These are phyloP conservation scores for Suhomyces yuchorum DNA, from an alignment of 1,139 yeast genomes.

Conservation along the genomic window DNA sequence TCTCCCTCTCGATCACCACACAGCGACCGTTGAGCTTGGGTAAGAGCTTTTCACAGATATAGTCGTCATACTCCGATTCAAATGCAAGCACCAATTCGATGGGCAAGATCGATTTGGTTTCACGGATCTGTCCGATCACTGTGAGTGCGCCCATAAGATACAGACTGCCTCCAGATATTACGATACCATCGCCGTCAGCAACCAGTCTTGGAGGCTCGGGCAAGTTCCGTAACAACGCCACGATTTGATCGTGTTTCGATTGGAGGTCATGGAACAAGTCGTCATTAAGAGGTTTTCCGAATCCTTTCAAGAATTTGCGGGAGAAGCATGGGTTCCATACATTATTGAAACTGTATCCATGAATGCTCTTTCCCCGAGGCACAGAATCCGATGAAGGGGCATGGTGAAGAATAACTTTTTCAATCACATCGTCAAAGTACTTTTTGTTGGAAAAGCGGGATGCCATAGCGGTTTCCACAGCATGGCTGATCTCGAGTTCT, in stretches of 20 bases:
- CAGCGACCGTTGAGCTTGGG: conserved; percentile 25
- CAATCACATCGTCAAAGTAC: conserved; percentile 16
- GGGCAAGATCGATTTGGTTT: conserved; percentile 23
- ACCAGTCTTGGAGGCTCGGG: conserved; percentile 18
- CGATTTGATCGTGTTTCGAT: conserved; percentile 14
- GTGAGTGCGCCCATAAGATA: conserved; percentile 24
- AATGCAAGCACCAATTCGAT: conserved; percentile 21
- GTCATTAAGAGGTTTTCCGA: conserved; percentile 17
- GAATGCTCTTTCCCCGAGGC: conserved; percentile 11
- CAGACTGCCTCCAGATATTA: conserved; percentile 22
- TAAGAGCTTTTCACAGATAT: conserved; percentile 21
- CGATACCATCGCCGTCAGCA: conserved; percentile 20
- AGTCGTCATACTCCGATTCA: conserved; percentile 22
- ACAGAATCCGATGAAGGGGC: conserved; percentile 13
- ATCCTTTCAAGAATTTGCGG: conserved; percentile 11
- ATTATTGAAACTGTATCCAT: conserved; percentile 14
- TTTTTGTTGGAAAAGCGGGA: conserved; percentile 13
- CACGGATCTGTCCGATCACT: conserved; percentile 23
- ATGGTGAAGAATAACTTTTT: conserved; percentile 13
- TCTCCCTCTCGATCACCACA: conserved; percentile 38
- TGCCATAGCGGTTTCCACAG: conserved; percentile 13
- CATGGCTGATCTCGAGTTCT: conserved; percentile 5
- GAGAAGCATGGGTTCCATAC: conserved; percentile 16
- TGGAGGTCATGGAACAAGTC: conserved; percentile 23
- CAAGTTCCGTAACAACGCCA: conserved; percentile 15